A percentile compares a stretch with the other conserved stretches of the same genome.
These are phyloP conservation scores for Discostella stelligeroides DNA, from an alignment of 108 stramenopile genomes.

Conservation along the genomic window DNA sequence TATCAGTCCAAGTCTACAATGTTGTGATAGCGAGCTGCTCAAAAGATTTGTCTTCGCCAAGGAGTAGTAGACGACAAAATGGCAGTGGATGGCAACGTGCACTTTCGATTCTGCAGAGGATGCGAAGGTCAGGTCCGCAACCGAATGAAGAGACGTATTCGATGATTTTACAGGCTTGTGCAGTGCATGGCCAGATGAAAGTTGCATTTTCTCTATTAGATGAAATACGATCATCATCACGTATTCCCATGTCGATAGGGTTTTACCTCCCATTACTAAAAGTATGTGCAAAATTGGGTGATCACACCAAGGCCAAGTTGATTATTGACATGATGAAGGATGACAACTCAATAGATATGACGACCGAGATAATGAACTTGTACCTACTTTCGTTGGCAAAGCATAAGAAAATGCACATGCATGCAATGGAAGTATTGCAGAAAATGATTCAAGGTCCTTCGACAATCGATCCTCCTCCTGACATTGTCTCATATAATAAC, in stretches of 20 bases:
- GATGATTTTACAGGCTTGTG: conserved; percentile 53
- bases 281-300: conserved; percentile 45
- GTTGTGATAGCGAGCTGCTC: conserved; percentile 14
- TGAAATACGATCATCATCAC: conserved; percentile 28
- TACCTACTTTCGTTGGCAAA: conserved; percentile 13
- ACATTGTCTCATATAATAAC: conserved; percentile 60
- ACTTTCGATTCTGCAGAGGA: conserved; percentile 47
- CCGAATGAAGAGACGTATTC: conserved; percentile 60
- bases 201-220: conserved; percentile 54
- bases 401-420: neutral
- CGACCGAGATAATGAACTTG: conserved; percentile 33
- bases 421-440: conserved; percentile 6
- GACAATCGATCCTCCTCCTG: conserved; percentile 19
- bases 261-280: conserved; percentile 44
- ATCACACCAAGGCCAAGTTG: conserved; percentile 32
- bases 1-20: conserved; percentile 45
- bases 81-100: conserved; percentile 57
- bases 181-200: conserved; percentile 43
- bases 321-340: conserved; percentile 50
- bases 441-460: conserved; percentile 11
- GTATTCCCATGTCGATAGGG: neutral
- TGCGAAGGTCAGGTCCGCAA: conserved; percentile 49
- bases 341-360: conserved; percentile 17
- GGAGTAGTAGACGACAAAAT: neutral
- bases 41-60: neutral